Base-by-base conservation (phyloP, 78 protist species). In the Dictyostelium discoideum region DNA sequence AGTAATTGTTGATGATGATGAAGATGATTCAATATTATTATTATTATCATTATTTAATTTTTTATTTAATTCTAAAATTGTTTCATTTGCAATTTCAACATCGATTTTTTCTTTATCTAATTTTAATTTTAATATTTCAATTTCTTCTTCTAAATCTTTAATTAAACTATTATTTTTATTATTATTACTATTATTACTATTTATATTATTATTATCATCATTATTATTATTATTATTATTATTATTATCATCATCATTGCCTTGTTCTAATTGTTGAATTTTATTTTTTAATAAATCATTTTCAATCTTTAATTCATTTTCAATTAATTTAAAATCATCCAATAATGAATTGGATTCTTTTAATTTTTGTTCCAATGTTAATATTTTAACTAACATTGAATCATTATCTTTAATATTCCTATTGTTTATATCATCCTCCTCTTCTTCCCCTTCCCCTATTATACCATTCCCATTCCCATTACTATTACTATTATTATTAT, bases 1-100 rank as follows among this genome's bases (percentile, higher is more conserved):
- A 0, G 37, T 77, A 22, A 10, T 46, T 42, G 37, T n/a, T 83
- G 77, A 24, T 83, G 87, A 22, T 83, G 77, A 42, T 40, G 44
- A 40, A 4, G 44, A 40, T 42, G 46, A 42, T 42, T 42, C 46
- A 42, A 42, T 42, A 14, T 79, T 37, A 79, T 42, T 20, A 46
- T 14, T 44, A n/a, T 79, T 37, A n/a, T 6, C 50, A 14, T 22
- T 80, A 24, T 24, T 44, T 50, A 86, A 54, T 80, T 74, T 72
- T 18, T 6, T 63, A 4, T 78, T 18, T 37, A 87, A 67, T 24
- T 78, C 93, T 24, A 39, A 44, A 40, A 87, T 87, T 3, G 93
- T 87, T 60, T 87, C 93, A 24, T 87, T 78, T 50, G 93, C 93
- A 39, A 87, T 76, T 16, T 87, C 93, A 3, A 78, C 16, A 60